Evolutionary conservation across 768 basidiomycete genomes (phyloP).

Genomic region (Collybiopsis confluens): DNA sequence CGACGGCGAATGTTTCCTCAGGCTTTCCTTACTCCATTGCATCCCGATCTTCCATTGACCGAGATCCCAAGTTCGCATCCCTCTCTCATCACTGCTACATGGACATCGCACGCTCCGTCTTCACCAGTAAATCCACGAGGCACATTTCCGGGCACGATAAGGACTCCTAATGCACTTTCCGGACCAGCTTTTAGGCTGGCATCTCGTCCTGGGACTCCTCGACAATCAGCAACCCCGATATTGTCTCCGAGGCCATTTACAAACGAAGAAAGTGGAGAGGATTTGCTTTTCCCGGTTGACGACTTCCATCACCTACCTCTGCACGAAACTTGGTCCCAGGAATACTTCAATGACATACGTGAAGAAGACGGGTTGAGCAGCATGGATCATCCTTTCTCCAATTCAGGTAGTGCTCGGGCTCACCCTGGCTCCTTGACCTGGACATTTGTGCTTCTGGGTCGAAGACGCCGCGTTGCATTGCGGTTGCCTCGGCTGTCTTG

Average conservation of each 20-base stretch:
- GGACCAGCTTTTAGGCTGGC: slow-evolving; percentile 37
- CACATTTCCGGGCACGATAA: slow-evolving; percentile 32
- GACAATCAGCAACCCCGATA: slow-evolving; percentile 27
- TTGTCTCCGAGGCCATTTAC: slow-evolving; percentile 29
- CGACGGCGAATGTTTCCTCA: slow-evolving; percentile 17
- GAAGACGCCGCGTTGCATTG: slow-evolving; percentile 51
- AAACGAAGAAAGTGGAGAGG: slow-evolving; percentile 46
- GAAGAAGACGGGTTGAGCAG: slow-evolving; percentile 15
- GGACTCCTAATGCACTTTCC: slow-evolving; percentile 32
- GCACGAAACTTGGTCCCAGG: slow-evolving; percentile 31
- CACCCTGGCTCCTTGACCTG: slow-evolving; percentile 39
- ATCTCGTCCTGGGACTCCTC: slow-evolving; percentile 38
- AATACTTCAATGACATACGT: slow-evolving; percentile 16
- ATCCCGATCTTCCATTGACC: slow-evolving; percentile 11
- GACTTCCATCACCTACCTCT: slow-evolving; percentile 37
- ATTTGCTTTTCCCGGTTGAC: slow-evolving; percentile 44
- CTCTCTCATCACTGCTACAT: slow-evolving; percentile 31
- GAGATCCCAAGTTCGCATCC: slow-evolving; percentile 9
- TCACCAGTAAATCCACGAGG: slow-evolving; percentile 35
- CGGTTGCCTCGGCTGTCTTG: slow-evolving; percentile 31
- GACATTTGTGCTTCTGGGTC: slow-evolving; percentile 52
- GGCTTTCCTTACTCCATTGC: slow-evolving; percentile 21
- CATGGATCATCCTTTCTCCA: slow-evolving; percentile 16
- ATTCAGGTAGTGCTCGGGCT: slow-evolving; percentile 2
- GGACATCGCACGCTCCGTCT: slow-evolving; percentile 37